Conservation (phyloP, 106 monocot species). For the Platanthera zijinensis region DNA sequence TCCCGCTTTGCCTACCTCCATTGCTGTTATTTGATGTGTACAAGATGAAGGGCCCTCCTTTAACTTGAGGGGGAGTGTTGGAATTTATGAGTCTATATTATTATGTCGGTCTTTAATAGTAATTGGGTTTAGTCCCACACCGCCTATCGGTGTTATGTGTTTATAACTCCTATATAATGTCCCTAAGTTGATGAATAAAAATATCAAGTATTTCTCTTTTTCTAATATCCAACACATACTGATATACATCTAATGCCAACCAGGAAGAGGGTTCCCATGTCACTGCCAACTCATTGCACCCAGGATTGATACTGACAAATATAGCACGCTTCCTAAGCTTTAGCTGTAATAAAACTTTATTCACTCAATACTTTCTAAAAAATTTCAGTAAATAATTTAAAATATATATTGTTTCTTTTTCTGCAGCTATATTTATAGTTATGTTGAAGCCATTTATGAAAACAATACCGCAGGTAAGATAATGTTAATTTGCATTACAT, state of each 20-base stretch:
- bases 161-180: no score
- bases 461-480: slow-evolving; percentile 36
- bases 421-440: slow-evolving; percentile 6
- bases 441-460: slow-evolving; percentile 41
- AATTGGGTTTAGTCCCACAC: no score
- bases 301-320: slow-evolving; percentile 60
- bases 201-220: no score
- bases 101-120: no score
- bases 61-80: no score
- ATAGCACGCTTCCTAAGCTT: slow-evolving; percentile 16
- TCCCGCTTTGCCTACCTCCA: no score
- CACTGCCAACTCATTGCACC: slow-evolving; percentile 77
- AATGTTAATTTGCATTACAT: neutral
- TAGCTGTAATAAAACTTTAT: slow-evolving; percentile 17
- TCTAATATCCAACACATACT: neutral
- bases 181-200: no score
- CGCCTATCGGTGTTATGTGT: no score
- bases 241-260: slow-evolving; percentile 1
- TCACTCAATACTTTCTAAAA: neutral
- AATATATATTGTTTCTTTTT: neutral
- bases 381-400: neutral
- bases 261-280: slow-evolving; percentile 74
- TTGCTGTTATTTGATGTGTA: no score
- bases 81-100: no score
- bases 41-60: no score